Conservation (phyloP, 1,284 basidiomycete species). For the Flammula alnicola region DNA sequence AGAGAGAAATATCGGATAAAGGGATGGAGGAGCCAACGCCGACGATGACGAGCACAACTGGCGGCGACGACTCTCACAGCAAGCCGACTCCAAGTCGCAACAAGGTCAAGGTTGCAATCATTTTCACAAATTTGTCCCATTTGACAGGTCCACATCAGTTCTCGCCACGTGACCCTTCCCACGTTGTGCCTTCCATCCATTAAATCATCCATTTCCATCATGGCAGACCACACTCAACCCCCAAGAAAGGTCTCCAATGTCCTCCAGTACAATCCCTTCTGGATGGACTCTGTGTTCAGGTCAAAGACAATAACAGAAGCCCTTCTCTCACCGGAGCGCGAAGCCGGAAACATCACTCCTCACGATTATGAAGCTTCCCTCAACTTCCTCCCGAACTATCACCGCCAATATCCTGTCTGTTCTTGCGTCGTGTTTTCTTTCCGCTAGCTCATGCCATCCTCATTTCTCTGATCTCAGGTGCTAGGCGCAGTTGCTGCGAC, state of each 20-base stretch:
- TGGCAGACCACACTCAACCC: conserved; percentile 4
- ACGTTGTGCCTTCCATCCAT: too few relatives aligned
- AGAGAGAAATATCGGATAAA: background rate
- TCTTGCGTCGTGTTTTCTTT: conserved; percentile 4
- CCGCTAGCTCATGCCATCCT: conserved; percentile 5
- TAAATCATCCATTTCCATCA: conserved; percentile 15
- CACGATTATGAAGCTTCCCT: conserved; percentile 60
- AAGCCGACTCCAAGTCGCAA: conserved; percentile 10
- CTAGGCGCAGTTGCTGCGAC: conserved; percentile 25
- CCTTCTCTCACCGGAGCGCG: conserved; percentile 63
- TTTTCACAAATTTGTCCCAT: conserved; percentile 14
- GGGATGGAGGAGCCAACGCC: conserved; percentile 6
- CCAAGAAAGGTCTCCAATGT: conserved; percentile 8
- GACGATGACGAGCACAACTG: conserved; percentile 3
- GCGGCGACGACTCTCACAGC: conserved; percentile 5
- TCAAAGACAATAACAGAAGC: conserved; percentile 34
- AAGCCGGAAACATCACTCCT: conserved; percentile 53
- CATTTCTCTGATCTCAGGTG: conserved; percentile 29
- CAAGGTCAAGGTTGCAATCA: conserved; percentile 9
- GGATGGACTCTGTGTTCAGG: conserved; percentile 39
- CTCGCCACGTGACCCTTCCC: conserved; percentile 22
- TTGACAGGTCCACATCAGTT: conserved; percentile 10
- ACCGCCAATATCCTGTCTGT: conserved; percentile 45
- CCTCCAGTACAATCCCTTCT: conserved; percentile 31
- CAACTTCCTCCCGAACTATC: conserved; percentile 52